These are phyloP conservation scores for Nemania sp. DNA, from an alignment of 2,329 filamentous ascomycete species.

Conservation along the genomic window DNA sequence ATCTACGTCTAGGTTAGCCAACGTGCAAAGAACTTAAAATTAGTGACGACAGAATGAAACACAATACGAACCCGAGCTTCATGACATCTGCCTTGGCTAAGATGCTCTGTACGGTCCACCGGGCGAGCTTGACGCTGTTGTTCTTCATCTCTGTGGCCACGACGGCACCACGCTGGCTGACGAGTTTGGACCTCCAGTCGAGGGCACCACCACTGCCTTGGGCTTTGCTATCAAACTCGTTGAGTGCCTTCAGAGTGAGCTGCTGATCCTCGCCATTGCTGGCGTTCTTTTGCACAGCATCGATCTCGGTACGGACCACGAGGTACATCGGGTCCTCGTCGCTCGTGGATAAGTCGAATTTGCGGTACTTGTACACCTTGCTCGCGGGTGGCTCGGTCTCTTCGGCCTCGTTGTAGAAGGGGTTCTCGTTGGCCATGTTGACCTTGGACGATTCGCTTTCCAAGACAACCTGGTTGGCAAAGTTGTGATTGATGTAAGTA, in stretches of 20 bases:
- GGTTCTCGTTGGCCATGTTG: conserved; percentile 85
- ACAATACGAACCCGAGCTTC: conserved; percentile 81
- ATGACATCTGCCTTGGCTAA: conserved; percentile 96
- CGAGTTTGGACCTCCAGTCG: conserved; percentile 95
- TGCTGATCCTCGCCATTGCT: conserved; percentile 90
- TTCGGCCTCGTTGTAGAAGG: conserved; percentile 93
- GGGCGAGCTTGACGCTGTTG: conserved; percentile 97
- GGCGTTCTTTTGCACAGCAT: conserved; percentile 93
- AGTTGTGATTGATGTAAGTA: conserved; percentile 99
- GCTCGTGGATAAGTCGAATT: conserved; percentile 93
- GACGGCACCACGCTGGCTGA: conserved; percentile 92
- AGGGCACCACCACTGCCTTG: conserved; percentile 92
- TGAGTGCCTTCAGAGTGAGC: conserved; percentile 91
- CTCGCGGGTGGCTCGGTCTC: conserved; percentile 92
- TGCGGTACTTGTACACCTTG: conserved; percentile 98
- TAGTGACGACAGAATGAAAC: background rate
- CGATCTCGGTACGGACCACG: conserved; percentile 91
- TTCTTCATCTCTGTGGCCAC: conserved; percentile 99
- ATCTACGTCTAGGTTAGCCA: conserved; percentile 55
- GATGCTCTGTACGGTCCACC: conserved; percentile 97
- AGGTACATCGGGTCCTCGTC: conserved; percentile 93
- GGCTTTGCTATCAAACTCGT: conserved; percentile 98
- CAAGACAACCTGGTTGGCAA: conserved; percentile 89
- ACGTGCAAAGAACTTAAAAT: background rate
- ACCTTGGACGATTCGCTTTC: conserved; percentile 80